Evolutionary conservation across 1,284 basidiomycete genomes (phyloP), one percentile per base, ranked within the genome.

Genomic region (Pterulicium gracile): DNA sequence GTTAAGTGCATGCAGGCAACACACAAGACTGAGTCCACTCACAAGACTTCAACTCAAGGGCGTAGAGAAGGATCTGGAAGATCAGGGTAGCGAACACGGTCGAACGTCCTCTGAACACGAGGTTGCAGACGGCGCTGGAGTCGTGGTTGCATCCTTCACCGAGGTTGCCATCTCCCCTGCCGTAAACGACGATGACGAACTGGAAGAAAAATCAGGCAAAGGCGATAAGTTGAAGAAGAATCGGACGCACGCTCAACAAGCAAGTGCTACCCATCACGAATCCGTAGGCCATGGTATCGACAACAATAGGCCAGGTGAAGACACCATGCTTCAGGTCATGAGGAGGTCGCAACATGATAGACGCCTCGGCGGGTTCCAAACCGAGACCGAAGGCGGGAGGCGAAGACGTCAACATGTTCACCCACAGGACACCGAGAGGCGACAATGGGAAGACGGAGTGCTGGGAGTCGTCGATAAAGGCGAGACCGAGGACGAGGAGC

Each of bases 351-450:
- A 62, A 65, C 81, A 84, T 84, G 17, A 79, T 64, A 52, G 81
- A 75, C 4, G 56, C 39, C 0, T 75, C 68, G 1, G 78, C 71
- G 2, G 65, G 67, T 55, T 84, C 79, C 47, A 82, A 61, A 44
- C 77, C 77, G 14, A 80, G 68, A 2, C 77, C 78, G 47, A 80
- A 70, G 2, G 77, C 77, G 21, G 74, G 75, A 5, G 72, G 72
- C n/a, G 73, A 71, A 43, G 72, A 69, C 4, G 73, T 72, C 35
- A 24, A n/a, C 62, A 70, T 66, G 52, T 68, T 69, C 15, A 76
- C 67, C 73, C 76, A 85, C 1, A 88, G 67, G 19, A 83, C 75
- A 24, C 72, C 77, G 24, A 86, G 69, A n/a, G 81, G 81, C 4
- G 74, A 73, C 7, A 86, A 64, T 0, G 83, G 83, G 64, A 83